Conservation (phyloP, 371 early-diverging fungal genomes). For the Phascolomyces articulosus region DNA sequence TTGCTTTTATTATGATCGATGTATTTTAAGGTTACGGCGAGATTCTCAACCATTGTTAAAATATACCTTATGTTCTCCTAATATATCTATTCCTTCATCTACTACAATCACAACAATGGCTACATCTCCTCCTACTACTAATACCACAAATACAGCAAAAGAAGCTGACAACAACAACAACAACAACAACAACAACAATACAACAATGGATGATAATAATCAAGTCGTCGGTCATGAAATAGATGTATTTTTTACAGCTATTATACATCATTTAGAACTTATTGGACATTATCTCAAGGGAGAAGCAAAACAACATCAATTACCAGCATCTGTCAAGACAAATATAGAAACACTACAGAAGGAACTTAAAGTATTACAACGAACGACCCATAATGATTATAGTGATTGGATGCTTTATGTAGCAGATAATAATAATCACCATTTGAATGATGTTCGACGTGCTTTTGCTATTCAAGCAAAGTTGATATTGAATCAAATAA, state of each 20-base stretch:
- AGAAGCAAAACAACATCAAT: conserved; percentile 11
- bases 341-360: not conserved
- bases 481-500: conserved; percentile 24
- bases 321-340: not conserved
- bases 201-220: not conserved
- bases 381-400: conserved; percentile 6
- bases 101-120: not conserved
- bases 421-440: conserved; percentile 15
- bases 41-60: not conserved
- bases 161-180: too few species aligned
- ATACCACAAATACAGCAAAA: not conserved
- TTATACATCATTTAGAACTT: conserved; percentile 27
- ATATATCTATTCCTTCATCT: not conserved
- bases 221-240: conserved; percentile 17
- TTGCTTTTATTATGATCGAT: not conserved
- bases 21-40: not conserved
- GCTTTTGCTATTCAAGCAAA: conserved; percentile 30
- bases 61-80: not conserved
- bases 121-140: not conserved
- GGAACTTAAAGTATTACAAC: conserved; percentile 23
- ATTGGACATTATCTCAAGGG: conserved; percentile 21
- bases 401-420: conserved; percentile 18
- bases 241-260: conserved; percentile 27
- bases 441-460: conserved; percentile 44
- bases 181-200: too few species aligned